Conservation (phyloP, 169 alveolate species). For the Besnoitia besnoiti region DNA sequence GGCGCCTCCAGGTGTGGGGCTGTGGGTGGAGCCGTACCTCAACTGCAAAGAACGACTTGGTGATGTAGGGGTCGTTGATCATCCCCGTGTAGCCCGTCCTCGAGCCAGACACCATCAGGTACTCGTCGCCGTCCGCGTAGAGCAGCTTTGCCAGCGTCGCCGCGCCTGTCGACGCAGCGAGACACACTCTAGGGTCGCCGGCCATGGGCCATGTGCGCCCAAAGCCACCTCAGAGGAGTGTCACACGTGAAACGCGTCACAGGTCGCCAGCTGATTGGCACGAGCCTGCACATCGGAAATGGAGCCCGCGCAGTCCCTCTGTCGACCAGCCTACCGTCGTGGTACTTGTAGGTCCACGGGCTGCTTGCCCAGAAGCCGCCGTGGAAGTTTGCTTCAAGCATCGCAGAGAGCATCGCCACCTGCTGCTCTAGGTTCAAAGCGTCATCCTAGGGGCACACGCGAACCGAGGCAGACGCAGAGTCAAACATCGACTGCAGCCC, state of each 20-base stretch:
- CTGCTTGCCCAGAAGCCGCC: constrained; percentile 34
- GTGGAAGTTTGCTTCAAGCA: constrained; percentile 35
- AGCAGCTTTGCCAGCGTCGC: not conserved
- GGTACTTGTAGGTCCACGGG: constrained; percentile 11
- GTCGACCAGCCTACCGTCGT: not conserved
- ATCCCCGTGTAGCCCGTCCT: not conserved
- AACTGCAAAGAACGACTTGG: not conserved
- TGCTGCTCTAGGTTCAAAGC: constrained; percentile 21
- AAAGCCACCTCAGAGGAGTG: too few species aligned
- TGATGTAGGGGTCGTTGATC: not conserved
- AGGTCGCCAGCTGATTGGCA: too few species aligned
- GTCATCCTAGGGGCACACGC: not conserved
- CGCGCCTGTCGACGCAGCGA: not conserved
- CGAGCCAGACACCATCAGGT: not conserved
- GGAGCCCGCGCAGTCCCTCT: too few species aligned
- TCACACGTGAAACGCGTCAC: too few species aligned
- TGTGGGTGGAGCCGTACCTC: too few species aligned
- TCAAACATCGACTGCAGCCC: too few species aligned
- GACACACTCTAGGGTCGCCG: too few species aligned
- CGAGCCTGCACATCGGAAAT: too few species aligned
- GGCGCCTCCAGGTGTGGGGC: too few species aligned
- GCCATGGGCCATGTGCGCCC: too few species aligned
- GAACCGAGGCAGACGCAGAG: not conserved
- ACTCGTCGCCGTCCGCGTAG: constrained; percentile 29
- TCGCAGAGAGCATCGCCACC: constrained; percentile 3